These are phyloP conservation scores for Corylus americana DNA, from an alignment of 306 rosid species.

Conservation along the genomic window DNA sequence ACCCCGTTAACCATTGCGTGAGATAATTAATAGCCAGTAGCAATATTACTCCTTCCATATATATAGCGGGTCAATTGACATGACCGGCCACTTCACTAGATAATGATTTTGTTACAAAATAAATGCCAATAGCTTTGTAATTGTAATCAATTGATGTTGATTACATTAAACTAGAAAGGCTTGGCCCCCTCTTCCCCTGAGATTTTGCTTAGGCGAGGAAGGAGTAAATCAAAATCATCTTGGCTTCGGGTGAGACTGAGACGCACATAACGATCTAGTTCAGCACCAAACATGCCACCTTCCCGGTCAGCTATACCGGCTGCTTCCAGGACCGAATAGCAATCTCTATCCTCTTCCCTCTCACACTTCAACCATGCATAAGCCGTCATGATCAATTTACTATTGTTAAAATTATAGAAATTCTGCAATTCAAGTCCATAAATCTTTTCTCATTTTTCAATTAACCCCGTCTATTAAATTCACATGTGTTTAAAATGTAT, in stretches of 20 bases:
- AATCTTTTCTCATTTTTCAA: background rate
- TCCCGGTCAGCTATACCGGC: constrained; percentile 31
- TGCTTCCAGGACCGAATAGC: constrained; percentile 34
- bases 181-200: constrained; percentile 11
- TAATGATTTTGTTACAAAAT: no score
- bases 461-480: no score
- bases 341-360: constrained; percentile 43
- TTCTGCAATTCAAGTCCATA: background rate
- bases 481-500: no score
- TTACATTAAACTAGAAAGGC: background rate
- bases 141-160: background rate
- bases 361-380: constrained; percentile 44
- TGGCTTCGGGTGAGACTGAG: constrained; percentile 43
- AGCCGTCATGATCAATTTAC: constrained; percentile 19
- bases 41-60: no score
- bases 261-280: constrained; percentile 31
- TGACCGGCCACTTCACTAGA: no score
- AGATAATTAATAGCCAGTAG: no score
- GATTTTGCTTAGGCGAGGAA: constrained; percentile 30
- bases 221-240: constrained; percentile 47
- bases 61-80: no score
- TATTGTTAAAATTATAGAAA: background rate
- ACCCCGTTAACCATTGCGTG: no score
- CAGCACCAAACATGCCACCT: constrained; percentile 31
- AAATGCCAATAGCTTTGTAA: no score